Conservation (phyloP, 208 protist species). For the Trypanosomatidae sp. region DNA sequence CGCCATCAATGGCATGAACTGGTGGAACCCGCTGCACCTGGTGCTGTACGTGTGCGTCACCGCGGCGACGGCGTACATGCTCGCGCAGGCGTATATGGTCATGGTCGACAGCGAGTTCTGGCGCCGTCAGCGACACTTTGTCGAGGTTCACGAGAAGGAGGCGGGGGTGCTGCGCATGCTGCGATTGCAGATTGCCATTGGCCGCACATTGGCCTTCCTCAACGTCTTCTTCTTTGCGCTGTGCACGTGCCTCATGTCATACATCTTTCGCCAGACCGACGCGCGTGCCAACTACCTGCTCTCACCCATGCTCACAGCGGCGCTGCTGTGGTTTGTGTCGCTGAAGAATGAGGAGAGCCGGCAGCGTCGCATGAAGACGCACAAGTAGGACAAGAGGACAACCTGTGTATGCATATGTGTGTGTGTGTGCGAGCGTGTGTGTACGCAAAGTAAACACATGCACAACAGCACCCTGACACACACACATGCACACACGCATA, state of each 20-base stretch:
- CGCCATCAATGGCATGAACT: slow-evolving; percentile 71
- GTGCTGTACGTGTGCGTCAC: slow-evolving; percentile 42
- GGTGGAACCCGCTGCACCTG: slow-evolving; percentile 28
- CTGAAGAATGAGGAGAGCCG: slow-evolving; percentile 88
- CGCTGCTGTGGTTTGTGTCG: slow-evolving; percentile 73
- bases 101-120: slow-evolving; percentile 86
- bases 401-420: slow-evolving; percentile 1
- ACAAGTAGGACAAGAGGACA: slow-evolving; percentile 42
- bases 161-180: slow-evolving; percentile 49
- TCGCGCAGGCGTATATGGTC: slow-evolving; percentile 68
- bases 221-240: slow-evolving; percentile 74
- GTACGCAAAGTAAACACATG: not conserved
- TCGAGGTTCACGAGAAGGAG: slow-evolving; percentile 49
- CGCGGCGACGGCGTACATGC: slow-evolving; percentile 51
- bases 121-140: slow-evolving; percentile 78
- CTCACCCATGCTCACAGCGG: slow-evolving; percentile 58
- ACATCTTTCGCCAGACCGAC: slow-evolving; percentile 81
- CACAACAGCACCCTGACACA: not conserved
- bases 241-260: slow-evolving; percentile 56
- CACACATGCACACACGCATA: not conserved
- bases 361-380: slow-evolving; percentile 56
- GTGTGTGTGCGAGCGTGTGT: not conserved
- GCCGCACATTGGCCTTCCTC: slow-evolving; percentile 71
- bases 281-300: slow-evolving; percentile 64
- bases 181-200: slow-evolving; percentile 69